Evolutionary conservation across 2,329 filamentous ascomycete species (phyloP).

Genomic region (Metarhizium rileyi): DNA sequence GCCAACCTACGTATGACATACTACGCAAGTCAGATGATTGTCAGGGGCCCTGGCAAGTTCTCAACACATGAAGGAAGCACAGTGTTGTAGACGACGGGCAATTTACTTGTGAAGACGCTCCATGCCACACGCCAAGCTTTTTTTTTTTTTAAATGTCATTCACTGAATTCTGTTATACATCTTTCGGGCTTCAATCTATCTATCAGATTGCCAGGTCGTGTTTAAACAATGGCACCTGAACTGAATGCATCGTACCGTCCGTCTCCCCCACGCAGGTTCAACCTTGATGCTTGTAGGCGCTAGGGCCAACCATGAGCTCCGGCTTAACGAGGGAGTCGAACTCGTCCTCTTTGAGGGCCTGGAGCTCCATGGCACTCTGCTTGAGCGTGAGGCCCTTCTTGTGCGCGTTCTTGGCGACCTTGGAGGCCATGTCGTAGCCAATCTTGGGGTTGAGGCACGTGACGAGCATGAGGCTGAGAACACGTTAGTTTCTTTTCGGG

Average conservation of each 20-base stretch:
- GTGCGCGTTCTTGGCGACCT: conserved; percentile 97
- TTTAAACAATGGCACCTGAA: too few species aligned
- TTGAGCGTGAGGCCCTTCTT: conserved; percentile 96
- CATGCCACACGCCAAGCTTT: neutral
- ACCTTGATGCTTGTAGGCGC: conserved; percentile 39
- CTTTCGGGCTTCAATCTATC: too few species aligned
- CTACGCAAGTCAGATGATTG: too few species aligned
- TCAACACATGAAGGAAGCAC: too few species aligned
- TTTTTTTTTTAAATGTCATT: neutral
- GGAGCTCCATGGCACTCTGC: conserved; percentile 85
- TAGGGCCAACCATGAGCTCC: conserved; percentile 89
- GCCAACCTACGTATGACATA: too few species aligned
- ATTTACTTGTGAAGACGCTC: neutral
- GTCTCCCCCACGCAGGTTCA: neutral
- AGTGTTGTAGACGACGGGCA: too few species aligned
- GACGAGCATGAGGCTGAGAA: conserved; percentile 80
- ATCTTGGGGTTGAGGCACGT: conserved; percentile 97
- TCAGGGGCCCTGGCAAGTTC: too few species aligned
- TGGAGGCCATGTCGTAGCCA: conserved; percentile 93
- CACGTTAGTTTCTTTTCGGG: neutral
- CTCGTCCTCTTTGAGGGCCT: conserved; percentile 78
- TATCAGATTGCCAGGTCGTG: too few species aligned
- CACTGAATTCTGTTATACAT: neutral
- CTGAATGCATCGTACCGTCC: neutral
- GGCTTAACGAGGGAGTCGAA: conserved; percentile 86